These are phyloP conservation scores for Bombardia bombarda DNA, from an alignment of 495 filamentous ascomycete species.

Conservation along the genomic window DNA sequence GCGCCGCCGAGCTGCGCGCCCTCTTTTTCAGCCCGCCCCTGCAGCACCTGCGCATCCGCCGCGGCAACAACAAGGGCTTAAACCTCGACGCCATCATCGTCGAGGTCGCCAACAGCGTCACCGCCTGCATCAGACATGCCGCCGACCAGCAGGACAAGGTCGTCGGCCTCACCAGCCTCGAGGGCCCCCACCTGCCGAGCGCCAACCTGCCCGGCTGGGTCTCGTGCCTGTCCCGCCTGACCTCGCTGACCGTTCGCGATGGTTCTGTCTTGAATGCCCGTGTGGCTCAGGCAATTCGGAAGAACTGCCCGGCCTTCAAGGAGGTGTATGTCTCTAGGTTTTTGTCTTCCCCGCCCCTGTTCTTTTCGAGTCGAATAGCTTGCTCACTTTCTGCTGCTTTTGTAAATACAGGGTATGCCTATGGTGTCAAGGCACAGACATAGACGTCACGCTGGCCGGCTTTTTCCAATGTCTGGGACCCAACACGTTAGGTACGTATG, in stretches of 20 bases:
- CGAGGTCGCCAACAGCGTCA: slow-evolving; percentile 24
- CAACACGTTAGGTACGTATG: slow-evolving; percentile 43
- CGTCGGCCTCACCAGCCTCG: slow-evolving; percentile 41
- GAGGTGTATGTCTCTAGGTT: slow-evolving; percentile 29
- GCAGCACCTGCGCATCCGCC: slow-evolving; percentile 20
- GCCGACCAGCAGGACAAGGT: slow-evolving; percentile 22
- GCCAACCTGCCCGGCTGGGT: slow-evolving; percentile 27
- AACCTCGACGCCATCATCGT: slow-evolving; percentile 13
- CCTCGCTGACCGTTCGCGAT: slow-evolving; percentile 45
- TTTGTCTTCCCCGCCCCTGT: not conserved
- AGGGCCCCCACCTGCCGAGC: slow-evolving; percentile 20
- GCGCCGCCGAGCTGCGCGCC: slow-evolving; percentile 18
- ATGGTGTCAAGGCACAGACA: slow-evolving; percentile 24
- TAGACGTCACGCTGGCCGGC: slow-evolving; percentile 41
- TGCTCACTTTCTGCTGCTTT: too few relatives aligned
- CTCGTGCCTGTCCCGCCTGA: slow-evolving; percentile 27
- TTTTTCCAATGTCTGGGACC: slow-evolving; percentile 51
- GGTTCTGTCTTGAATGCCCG: slow-evolving; percentile 48
- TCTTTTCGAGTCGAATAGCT: too few relatives aligned
- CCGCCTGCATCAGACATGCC: slow-evolving; percentile 21
- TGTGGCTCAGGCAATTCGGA: slow-evolving; percentile 42
- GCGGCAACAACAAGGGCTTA: slow-evolving; percentile 1
- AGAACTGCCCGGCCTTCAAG: slow-evolving; percentile 54
- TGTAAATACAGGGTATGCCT: slow-evolving; percentile 46
- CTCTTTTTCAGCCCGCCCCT: slow-evolving; percentile 46